Conservation (phyloP, 1,284 basidiomycete genomes). For the Sporisorium graminicola region DNA sequence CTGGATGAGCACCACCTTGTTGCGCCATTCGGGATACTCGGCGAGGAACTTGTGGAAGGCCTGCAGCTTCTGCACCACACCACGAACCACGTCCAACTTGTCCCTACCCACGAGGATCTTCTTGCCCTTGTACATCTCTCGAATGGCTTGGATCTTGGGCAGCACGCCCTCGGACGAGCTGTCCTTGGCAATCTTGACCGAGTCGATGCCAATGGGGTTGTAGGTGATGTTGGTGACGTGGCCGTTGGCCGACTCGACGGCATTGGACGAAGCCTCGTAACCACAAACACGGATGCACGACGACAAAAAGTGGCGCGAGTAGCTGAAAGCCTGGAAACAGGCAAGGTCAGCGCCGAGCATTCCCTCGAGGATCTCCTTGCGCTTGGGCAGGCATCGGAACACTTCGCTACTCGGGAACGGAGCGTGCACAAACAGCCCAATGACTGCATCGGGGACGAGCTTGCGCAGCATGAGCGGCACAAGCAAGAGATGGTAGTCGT, state of each 20-base stretch:
- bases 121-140: slow-evolving; percentile 90
- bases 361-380: slow-evolving; percentile 93
- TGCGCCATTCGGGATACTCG: slow-evolving; percentile 95
- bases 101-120: slow-evolving; percentile 99
- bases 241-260: slow-evolving; percentile 90
- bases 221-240: slow-evolving; percentile 87
- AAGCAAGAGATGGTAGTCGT: slow-evolving; percentile 85
- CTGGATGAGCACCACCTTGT: slow-evolving; percentile 80
- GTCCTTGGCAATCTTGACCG: slow-evolving; percentile 86
- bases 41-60: slow-evolving; percentile 95
- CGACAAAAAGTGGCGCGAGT: slow-evolving; percentile 93
- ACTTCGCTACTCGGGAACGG: slow-evolving; percentile 97
- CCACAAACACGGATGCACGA: slow-evolving; percentile 96
- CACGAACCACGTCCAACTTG: slow-evolving; percentile 98
- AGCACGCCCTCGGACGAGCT: slow-evolving; percentile 83
- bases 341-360: slow-evolving; percentile 98
- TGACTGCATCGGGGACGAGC: slow-evolving; percentile 78
- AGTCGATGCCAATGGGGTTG: slow-evolving; percentile 97
- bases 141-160: slow-evolving; percentile 88
- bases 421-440: slow-evolving; percentile 96
- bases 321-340: slow-evolving; percentile 96
- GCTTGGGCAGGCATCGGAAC: slow-evolving; percentile 86
- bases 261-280: slow-evolving; percentile 82
- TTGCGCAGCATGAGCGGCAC: slow-evolving; percentile 87
- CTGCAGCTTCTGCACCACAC: slow-evolving; percentile 95